Conservation (phyloP, 306 rosid species). For the Citrullus amarus region DNA sequence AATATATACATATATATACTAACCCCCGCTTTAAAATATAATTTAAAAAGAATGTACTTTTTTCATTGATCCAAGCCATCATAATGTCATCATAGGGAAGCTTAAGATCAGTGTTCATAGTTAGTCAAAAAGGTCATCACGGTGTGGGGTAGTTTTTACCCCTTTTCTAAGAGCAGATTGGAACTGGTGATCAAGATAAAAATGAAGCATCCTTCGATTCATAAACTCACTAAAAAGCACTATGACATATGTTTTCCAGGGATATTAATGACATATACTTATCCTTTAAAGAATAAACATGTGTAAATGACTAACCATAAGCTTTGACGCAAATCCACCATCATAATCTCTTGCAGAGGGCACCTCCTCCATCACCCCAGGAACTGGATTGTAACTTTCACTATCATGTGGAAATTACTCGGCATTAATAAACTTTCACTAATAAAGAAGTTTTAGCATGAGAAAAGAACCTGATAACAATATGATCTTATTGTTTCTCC, state of each 20-base stretch:
- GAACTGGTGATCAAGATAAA: background rate
- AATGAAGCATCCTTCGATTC: background rate
- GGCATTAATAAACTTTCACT: background rate
- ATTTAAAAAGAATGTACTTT: background rate
- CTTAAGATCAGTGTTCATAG: background rate
- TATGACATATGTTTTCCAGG: background rate
- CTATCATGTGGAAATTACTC: slow-evolving; percentile 28
- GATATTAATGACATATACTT: background rate
- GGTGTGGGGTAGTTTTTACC: background rate
- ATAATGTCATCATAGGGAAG: background rate
- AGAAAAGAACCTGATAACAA: background rate
- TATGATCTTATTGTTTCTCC: background rate
- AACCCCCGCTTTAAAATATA: background rate
- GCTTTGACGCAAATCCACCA: slow-evolving; percentile 94
- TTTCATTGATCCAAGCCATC: background rate
- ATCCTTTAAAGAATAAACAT: background rate
- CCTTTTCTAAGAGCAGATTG: background rate
- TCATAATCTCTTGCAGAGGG: slow-evolving; percentile 79
- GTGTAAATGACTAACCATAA: slow-evolving; percentile 48
- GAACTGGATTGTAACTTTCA: slow-evolving; percentile 91
- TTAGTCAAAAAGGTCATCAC: background rate
- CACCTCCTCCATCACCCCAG: slow-evolving; percentile 83
- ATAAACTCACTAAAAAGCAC: background rate
- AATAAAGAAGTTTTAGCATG: background rate
- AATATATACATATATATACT: too few relatives aligned